Base-by-base conservation (phyloP, 2,329 filamentous ascomycete species). In the Fusarium penzigii region DNA sequence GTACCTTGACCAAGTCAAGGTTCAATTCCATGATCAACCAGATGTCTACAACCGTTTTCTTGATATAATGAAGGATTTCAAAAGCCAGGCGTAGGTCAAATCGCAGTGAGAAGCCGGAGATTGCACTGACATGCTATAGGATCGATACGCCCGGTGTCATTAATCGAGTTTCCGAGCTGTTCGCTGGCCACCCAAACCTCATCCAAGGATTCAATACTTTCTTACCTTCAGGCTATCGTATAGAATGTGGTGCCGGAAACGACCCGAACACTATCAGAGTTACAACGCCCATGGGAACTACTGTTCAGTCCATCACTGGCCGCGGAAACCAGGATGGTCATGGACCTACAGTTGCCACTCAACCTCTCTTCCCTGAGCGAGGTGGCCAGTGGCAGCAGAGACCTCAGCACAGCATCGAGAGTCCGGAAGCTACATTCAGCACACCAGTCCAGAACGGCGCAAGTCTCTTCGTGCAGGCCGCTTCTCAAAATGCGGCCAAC, bases 41-140 rank as follows among this genome's bases (percentile, higher is more conserved):
- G 93, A 97, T 71, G 94, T 99, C 1, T 99, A 99, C 67, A 97
- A 97, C 67, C 82, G 90, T 38, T 97, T 99, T 65, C 76, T 99
- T 42, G 94, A 99, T 64, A 99, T 99, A 44, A 99, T 99, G 94
- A 99, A 99, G 68, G 94, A 99, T 65, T 99, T 99, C 72, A 99
- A 99, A 75, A 96, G 92, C 65, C 93, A 96, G 75, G 92, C 92
- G 84, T 92, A 78, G 75, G 88, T 81, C 49, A 17, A 16, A n/a
- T 10, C 9, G 41, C 29, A 48, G 42, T 13, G 25, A 13, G 40
- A 17, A 42, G 2, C 12, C 10, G 16, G 14, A 9, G 20, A 11
- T 9, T 10, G 39, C 52, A 52, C 65, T 76, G 57, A 78, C 58
- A 29, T 46, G 52, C 25, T 25, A 25, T 52, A 87, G 89, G 4